Evolutionary conservation across 257 asterid species (phyloP), one percentile per base, ranked within the genome.

Genomic region (Solanum medicagineum): DNA sequence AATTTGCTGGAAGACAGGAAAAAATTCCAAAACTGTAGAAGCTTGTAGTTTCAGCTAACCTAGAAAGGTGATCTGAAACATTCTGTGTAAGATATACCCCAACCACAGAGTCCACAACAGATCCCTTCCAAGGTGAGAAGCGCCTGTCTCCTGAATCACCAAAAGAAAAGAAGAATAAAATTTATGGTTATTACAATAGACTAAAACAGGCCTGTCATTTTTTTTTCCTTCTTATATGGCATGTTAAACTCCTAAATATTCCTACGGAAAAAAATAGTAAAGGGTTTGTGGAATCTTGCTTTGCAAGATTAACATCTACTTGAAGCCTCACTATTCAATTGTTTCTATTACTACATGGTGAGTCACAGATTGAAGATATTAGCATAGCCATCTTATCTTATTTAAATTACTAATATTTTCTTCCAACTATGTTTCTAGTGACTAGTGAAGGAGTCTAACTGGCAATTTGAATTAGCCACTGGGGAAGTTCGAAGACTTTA

Each of bases 61-160:
- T 91, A 42, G 93, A 91, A 53, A 91, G 93, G 84, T 91, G 93
- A 82, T 91, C 93, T 54, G 93, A 90, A 10, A 91, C 93, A 84
- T 91, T 91, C 86, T 91, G 93, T 56, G 93, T 91, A 63, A 91
- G 93, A 65, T 89, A 91, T 81, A 91, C 93, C 80, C 93, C 93
- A 86, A 91, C 73, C 45, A 90, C 92, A 45, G 93, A 91, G 84
- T 91, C 93, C 85, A 91, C 80, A 68, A 91, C 93, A 19, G 93
- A 91, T 85, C 93, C 93, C 83, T 91, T 91, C 93, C 93, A 91
- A 74, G 89, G 91, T 69, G 92, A 86, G 84, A 91, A 91, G 70
- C 93, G 92, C 68, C 93, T 86, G 86, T 91, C 93, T 74, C 94
- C 92, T 90, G 92, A 63, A 29, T 47, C 83, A 77, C 47, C 77